Conservation (phyloP, 805 yeast species). For the Candida ponderosae region DNA sequence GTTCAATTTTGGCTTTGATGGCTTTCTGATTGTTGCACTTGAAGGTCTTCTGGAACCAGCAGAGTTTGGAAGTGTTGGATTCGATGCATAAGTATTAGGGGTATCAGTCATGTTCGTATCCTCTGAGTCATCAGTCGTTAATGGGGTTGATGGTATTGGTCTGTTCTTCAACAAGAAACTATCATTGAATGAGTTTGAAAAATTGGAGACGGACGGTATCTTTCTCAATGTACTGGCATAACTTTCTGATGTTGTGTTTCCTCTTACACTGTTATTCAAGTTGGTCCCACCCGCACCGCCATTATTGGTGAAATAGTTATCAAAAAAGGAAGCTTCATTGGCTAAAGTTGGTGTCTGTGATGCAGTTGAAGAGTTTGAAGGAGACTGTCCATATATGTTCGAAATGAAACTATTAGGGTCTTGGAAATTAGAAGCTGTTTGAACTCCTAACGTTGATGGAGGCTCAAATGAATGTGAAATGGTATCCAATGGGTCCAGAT, state of each 20-base stretch:
- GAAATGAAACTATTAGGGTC: slow-evolving; percentile 1
- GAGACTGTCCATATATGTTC: slow-evolving; percentile 8
- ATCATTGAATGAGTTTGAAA: background rate
- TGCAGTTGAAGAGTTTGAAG: slow-evolving; percentile 17
- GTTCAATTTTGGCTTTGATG: slow-evolving; percentile 12
- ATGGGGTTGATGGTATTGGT: background rate
- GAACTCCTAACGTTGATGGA: slow-evolving; percentile 14
- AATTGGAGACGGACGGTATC: slow-evolving; percentile 6
- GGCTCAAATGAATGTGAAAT: slow-evolving; percentile 18
- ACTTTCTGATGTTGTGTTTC: slow-evolving; percentile 2
- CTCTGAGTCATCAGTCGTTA: background rate
- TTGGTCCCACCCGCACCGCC: too few relatives aligned
- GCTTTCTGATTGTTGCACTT: slow-evolving; percentile 16
- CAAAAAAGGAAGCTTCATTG: slow-evolving; percentile 17
- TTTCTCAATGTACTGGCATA: slow-evolving; percentile 18
- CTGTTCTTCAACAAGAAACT: background rate
- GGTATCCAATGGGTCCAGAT: slow-evolving; percentile 19
- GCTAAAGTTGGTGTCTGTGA: slow-evolving; percentile 15
- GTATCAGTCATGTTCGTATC: background rate
- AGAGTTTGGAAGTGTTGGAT: too few relatives aligned
- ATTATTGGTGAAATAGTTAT: slow-evolving; percentile 12
- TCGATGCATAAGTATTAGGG: background rate
- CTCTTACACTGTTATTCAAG: too few relatives aligned
- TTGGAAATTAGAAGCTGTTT: slow-evolving; percentile 7
- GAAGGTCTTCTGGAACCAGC: slow-evolving; percentile 10